phyloP scores from a whole-genome alignment of 2,329 filamentous ascomycete species.

The Phaeosphaeria sp. region DNA sequence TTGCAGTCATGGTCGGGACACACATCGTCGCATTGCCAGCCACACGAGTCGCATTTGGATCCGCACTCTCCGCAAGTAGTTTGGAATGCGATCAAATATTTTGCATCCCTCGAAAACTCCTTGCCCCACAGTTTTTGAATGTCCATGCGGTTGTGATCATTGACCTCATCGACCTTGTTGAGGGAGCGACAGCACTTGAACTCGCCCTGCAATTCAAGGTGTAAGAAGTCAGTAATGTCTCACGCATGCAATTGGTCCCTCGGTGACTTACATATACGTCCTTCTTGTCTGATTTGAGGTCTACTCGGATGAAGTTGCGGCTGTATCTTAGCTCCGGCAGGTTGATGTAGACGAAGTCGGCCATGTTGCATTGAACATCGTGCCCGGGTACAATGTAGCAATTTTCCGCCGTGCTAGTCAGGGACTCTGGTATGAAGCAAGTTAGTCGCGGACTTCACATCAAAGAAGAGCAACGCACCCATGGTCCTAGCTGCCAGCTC shows the following conservation, averaged over 20 bases:
- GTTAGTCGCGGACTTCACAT: not conserved
- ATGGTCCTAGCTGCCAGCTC: not conserved
- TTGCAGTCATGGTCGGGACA: not conserved
- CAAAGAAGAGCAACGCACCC: not conserved
- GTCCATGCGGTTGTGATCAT: not conserved
- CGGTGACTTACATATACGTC: not conserved
- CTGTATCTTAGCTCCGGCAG: not conserved
- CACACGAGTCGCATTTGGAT: not conserved
- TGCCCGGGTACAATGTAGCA: not conserved
- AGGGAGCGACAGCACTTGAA: not conserved
- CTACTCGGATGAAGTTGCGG: not conserved
- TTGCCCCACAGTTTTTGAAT: not conserved
- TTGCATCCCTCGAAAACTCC: not conserved
- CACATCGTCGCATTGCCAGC: not conserved
- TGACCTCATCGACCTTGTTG: not conserved
- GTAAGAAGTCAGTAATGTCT: no score
- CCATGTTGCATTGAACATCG: not conserved
- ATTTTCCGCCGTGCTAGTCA: not conserved
- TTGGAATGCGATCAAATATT: not conserved
- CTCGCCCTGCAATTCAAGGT: no score
- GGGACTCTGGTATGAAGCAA: not conserved
- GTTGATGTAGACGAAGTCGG: not conserved
- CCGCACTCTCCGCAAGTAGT: not conserved
- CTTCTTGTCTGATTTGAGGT: not conserved
- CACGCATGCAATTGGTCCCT: no score